Conservation (phyloP, 2,329 filamentous ascomycete genomes). For the Aspergillus ruber region DNA sequence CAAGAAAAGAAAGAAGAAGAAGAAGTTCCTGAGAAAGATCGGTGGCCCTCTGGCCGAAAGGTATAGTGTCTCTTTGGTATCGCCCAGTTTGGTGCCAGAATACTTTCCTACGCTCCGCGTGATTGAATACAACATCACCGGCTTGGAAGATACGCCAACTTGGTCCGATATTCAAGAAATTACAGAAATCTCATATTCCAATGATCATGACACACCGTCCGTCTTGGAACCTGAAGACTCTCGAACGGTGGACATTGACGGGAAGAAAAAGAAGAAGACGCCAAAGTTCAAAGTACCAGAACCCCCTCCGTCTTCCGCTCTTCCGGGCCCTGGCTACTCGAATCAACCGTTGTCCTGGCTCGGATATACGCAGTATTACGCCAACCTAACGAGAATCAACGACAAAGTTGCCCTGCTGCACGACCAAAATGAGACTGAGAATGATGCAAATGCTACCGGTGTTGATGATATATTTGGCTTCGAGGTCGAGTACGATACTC, state of each 20-base stretch:
- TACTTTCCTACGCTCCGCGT: constrained; percentile 86
- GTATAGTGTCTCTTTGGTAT: constrained; percentile 73
- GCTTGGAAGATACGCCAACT: constrained; percentile 54
- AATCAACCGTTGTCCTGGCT: constrained; percentile 72
- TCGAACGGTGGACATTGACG: constrained; percentile 5
- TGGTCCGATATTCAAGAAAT: constrained; percentile 15
- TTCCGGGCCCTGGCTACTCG: constrained; percentile 84
- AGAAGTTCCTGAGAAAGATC: constrained; percentile 58
- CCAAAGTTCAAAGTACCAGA: constrained; percentile 59
- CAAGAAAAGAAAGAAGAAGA: constrained; percentile 43
- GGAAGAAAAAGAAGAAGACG: constrained; percentile 40
- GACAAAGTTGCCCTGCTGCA: constrained; percentile 50
- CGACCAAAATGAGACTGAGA: too few relatives aligned
- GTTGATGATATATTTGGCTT: constrained; percentile 58
- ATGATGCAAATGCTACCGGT: neutral
- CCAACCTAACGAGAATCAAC: constrained; percentile 88
- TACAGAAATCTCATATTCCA: constrained; percentile 2
- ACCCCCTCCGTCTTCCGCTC: constrained; percentile 63
- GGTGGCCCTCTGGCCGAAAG: constrained; percentile 78
- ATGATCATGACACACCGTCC: constrained; percentile 1
- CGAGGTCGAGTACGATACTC: constrained; percentile 81
- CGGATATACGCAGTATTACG: constrained; percentile 84
- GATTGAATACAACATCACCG: constrained; percentile 87
- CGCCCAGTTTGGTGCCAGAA: constrained; percentile 85
- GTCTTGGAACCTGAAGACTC: neutral